phyloP scores from a whole-genome alignment of 768 basidiomycete genomes.

The Phylloporus scabripes region DNA sequence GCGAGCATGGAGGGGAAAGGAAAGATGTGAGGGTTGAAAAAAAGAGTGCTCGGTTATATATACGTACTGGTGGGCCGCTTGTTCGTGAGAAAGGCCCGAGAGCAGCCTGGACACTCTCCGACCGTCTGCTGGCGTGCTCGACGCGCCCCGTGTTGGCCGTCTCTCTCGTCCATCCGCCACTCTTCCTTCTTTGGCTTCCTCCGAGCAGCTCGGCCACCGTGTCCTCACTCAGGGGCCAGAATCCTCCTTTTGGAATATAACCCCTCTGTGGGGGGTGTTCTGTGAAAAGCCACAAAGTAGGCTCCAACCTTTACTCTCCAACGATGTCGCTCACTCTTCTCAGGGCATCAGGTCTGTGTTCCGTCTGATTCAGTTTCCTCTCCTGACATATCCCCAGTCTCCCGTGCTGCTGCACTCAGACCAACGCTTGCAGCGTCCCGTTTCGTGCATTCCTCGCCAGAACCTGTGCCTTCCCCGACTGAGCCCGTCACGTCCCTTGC shows the following conservation, averaged over 20 bases:
- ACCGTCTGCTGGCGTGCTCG: not conserved
- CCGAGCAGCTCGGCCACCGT: not conserved
- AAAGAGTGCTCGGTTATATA: conserved; percentile 16
- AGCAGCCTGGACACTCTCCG: not conserved
- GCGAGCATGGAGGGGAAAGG: conserved; percentile 17
- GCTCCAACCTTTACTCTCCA: too few relatives aligned
- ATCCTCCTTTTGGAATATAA: not conserved
- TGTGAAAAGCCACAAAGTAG: conserved; percentile 7
- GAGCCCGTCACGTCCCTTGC: conserved; percentile 70
- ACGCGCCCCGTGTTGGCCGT: not conserved
- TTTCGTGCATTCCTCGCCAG: conserved; percentile 50
- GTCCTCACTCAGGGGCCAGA: conserved; percentile 11
- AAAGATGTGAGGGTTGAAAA: conserved; percentile 5
- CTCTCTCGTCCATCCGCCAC: not conserved
- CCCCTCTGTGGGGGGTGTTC: conserved; percentile 13
- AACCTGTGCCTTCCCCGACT: conserved; percentile 34
- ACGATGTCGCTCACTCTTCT: conserved; percentile 43
- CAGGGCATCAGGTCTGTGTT: conserved; percentile 31
- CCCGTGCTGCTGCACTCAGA: conserved; percentile 40
- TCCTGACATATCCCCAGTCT: conserved; percentile 11
- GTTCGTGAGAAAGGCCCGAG: conserved; percentile 24
- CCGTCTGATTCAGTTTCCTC: conserved; percentile 30
- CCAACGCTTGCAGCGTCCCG: conserved; percentile 43
- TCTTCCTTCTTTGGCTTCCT: not conserved
- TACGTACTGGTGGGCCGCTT: conserved; percentile 23